Evolutionary conservation across 768 basidiomycete species (phyloP).

Genomic region (Termitomyces sp.): DNA sequence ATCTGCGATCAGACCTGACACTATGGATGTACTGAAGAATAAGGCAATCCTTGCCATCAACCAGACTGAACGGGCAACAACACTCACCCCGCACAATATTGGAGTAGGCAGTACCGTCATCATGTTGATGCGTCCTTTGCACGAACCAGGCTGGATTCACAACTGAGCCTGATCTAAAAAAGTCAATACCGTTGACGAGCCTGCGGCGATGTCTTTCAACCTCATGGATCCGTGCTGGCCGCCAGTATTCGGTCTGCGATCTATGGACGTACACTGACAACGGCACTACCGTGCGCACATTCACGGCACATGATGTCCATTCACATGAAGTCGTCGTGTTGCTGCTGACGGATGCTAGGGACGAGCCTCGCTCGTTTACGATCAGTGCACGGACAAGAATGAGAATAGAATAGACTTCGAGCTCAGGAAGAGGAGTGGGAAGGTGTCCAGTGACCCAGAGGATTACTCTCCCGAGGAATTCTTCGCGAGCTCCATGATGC

Average conservation of each 20-base stretch:
- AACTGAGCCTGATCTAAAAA: slow-evolving; percentile 13
- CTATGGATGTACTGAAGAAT: slow-evolving; percentile 56
- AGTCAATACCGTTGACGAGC: slow-evolving; percentile 51
- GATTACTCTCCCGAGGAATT: neutral
- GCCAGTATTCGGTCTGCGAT: slow-evolving; percentile 60
- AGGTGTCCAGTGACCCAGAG: neutral
- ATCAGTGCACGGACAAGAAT: slow-evolving; percentile 59
- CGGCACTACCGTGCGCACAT: slow-evolving; percentile 56
- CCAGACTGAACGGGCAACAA: slow-evolving; percentile 39
- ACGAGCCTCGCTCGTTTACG: slow-evolving; percentile 56
- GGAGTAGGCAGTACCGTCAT: slow-evolving; percentile 64
- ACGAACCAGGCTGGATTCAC: neutral
- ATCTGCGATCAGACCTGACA: slow-evolving; percentile 41
- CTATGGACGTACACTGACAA: slow-evolving; percentile 75
- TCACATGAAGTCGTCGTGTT: slow-evolving; percentile 67
- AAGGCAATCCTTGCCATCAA: slow-evolving; percentile 62
- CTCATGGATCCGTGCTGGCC: slow-evolving; percentile 57
- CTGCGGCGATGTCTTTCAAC: slow-evolving; percentile 48
- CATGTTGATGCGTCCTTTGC: slow-evolving; percentile 46
- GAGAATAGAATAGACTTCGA: slow-evolving; percentile 30
- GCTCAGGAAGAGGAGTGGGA: neutral
- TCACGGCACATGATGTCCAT: slow-evolving; percentile 49
- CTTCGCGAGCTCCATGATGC: neutral
- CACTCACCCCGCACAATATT: slow-evolving; percentile 53
- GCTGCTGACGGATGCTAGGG: slow-evolving; percentile 57